Evolutionary conservation across 129 eudicot species (phyloP), one percentile per base, ranked within the genome.

Genomic region (Rutidosis leptorrhynchoides): DNA sequence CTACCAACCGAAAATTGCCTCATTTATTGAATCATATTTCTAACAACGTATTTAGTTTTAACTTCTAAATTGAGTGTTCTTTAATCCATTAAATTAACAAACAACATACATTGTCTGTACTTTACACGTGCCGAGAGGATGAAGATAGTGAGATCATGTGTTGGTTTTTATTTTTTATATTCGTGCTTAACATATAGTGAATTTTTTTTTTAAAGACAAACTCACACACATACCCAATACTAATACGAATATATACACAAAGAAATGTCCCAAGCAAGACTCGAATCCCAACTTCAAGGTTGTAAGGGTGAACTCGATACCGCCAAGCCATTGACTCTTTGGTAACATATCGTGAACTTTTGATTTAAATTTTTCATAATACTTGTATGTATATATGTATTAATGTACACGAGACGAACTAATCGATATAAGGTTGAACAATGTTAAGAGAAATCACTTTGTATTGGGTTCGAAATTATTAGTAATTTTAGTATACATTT

Each of bases 1-100:
- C 46, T 48, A 17, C 70, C 70, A 60, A 60, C 46, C 45, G n/a
- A 27, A 43, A 65, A 11, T 28, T 65, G 58, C 70, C 70, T 48
- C 26, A 46, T 65, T 48, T 17, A 17, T 21, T 62, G 65, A 22
- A 60, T 15, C 65, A 60, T 32, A 23, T 59, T 59, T 59, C 26
- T 6, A 1, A 1, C 29, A 30, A 30, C 7, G 43, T 27, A 17
- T 29, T 29, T 29, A 16, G 1, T n/a, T 56, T 24, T 43, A 59
- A 29, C 64, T 59, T 12, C 43, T 59, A 59, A 29, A 59, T 29
- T 59, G 64, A 59, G 64, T 29, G 64, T 29, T n/a, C 2, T 30
- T 21, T 28, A 58, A 28, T 59, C 22, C 25, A 59, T 30, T 16
- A n/a, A 7, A 28, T 29, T n/a, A 17, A 7, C 43, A 7, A 59